Conservation (phyloP, 2,329 filamentous ascomycete species). For the Ophiocordyceps australis region DNA sequence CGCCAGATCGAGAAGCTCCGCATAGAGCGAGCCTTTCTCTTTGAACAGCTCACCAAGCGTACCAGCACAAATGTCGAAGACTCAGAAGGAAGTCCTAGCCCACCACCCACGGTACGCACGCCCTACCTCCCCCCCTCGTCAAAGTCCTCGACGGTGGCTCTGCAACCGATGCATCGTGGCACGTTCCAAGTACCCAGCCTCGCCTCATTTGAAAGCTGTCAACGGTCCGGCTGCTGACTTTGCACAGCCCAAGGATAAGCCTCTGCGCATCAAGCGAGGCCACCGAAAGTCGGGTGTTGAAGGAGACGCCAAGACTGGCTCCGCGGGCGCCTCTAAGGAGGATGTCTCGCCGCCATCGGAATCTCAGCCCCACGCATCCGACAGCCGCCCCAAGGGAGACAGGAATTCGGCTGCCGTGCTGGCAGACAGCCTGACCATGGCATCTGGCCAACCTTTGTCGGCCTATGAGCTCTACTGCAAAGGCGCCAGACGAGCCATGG, state of each 20-base stretch:
- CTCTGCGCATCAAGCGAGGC: conserved; percentile 54
- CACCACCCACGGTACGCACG: conserved; percentile 52
- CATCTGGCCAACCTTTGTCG: conserved; percentile 22
- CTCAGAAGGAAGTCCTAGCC: conserved; percentile 61
- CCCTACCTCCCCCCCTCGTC: conserved; percentile 1
- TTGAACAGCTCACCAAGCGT: conserved; percentile 55
- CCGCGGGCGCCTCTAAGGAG: conserved; percentile 24
- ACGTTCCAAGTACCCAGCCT: no score
- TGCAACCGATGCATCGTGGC: conserved; percentile 4
- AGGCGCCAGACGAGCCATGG: conserved; percentile 25
- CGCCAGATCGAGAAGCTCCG: conserved; percentile 84
- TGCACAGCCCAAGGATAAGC: conserved; percentile 57
- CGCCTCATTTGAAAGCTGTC: conserved; percentile 6
- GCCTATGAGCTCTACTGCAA: conserved; percentile 38
- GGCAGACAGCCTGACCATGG: conserved; percentile 21
- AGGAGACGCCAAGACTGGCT: conserved; percentile 20
- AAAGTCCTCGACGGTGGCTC: conserved; percentile 4
- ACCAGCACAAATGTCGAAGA: conserved; percentile 61
- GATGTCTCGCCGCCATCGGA: conserved; percentile 30
- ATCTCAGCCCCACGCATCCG: conserved; percentile 16
- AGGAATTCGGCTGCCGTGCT: conserved; percentile 2
- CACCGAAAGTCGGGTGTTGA: conserved; percentile 42
- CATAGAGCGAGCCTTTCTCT: conserved; percentile 60
- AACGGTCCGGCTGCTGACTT: conserved; percentile 16
- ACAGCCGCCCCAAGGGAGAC: conserved; percentile 11